Percentiles rank a stretch among this genome's conserved stretches.
These are phyloP conservation scores for Rutstroemia sp. DNA, from an alignment of 2,329 filamentous ascomycete species.

Conservation along the genomic window DNA sequence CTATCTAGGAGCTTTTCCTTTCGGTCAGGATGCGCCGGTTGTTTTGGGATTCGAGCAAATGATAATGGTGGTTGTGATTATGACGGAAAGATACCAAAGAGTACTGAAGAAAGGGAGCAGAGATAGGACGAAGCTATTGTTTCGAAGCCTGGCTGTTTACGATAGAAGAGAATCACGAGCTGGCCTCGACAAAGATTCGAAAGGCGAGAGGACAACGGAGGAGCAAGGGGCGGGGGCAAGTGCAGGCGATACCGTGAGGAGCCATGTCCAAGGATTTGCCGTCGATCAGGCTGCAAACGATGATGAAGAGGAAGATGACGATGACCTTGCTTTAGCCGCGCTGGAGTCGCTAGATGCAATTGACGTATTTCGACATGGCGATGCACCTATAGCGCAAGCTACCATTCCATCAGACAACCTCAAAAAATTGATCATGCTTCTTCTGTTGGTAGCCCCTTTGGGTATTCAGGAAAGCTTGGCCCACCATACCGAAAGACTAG, in stretches of 20 bases:
- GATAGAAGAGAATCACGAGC: conserved; percentile 44
- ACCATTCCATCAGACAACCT: conserved; percentile 71
- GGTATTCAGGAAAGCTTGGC: conserved; percentile 58
- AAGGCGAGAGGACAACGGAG: neutral
- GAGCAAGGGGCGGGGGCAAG: neutral
- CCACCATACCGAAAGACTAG: conserved; percentile 48
- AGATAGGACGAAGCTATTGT: conserved; percentile 57
- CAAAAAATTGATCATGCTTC: conserved; percentile 60
- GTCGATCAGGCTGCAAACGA: conserved; percentile 38
- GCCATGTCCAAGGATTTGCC: conserved; percentile 30
- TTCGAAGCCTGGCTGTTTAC: conserved; percentile 64
- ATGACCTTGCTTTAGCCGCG: conserved; percentile 61
- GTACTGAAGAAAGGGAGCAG: conserved; percentile 52
- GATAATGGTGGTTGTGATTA: conserved; percentile 64
- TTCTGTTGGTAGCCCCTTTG: conserved; percentile 60
- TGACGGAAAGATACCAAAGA: conserved; percentile 61
- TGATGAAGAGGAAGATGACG: conserved; percentile 38
- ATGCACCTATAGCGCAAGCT: conserved; percentile 49
- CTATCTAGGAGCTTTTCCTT: conserved; percentile 67
- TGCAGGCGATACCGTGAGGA: conserved; percentile 16
- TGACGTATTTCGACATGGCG: conserved; percentile 50
- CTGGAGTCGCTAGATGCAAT: conserved; percentile 60
- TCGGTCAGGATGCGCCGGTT: conserved; percentile 61
- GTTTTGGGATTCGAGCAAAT: conserved; percentile 63
- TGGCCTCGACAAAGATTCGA: conserved; percentile 12